phyloP scores from a whole-genome alignment of 495 filamentous ascomycete genomes.

The Penicillium coprophilum region DNA sequence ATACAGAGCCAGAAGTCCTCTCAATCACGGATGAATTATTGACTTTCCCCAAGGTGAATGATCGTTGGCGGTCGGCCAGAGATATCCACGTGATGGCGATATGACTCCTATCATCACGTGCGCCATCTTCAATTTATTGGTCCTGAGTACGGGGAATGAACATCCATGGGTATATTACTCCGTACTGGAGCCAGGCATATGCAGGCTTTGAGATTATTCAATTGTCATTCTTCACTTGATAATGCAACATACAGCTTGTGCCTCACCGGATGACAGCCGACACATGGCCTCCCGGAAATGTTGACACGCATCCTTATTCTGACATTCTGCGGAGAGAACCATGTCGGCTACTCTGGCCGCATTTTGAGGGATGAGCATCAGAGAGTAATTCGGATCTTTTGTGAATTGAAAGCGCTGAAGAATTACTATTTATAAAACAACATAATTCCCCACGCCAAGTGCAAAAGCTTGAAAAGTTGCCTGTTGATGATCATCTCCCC shows the following conservation, averaged over 20 bases:
- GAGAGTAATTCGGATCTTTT: background rate
- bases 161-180: background rate
- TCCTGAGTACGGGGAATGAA: background rate
- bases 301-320: background rate
- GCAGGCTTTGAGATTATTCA: background rate
- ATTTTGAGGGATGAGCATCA: background rate
- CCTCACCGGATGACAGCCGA: background rate
- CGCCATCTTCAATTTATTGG: background rate
- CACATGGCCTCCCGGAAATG: background rate
- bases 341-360: slow-evolving; percentile 1
- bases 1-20: background rate
- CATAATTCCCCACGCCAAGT: background rate
- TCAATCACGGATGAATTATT: slow-evolving; percentile 1
- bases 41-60: background rate
- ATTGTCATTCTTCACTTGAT: background rate
- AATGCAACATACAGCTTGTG: background rate
- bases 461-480: background rate
- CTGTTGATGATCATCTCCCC: slow-evolving; percentile 8
- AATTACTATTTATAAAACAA: background rate
- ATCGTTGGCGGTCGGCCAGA: slow-evolving; percentile 2
- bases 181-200: too few species aligned
- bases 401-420: background rate
- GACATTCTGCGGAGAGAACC: slow-evolving; percentile 9
- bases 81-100: slow-evolving; percentile 7
- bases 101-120: slow-evolving; percentile 7